Evolutionary conservation across 2,329 filamentous ascomycete genomes (phyloP).

Genomic region (Calonectria pteridis): DNA sequence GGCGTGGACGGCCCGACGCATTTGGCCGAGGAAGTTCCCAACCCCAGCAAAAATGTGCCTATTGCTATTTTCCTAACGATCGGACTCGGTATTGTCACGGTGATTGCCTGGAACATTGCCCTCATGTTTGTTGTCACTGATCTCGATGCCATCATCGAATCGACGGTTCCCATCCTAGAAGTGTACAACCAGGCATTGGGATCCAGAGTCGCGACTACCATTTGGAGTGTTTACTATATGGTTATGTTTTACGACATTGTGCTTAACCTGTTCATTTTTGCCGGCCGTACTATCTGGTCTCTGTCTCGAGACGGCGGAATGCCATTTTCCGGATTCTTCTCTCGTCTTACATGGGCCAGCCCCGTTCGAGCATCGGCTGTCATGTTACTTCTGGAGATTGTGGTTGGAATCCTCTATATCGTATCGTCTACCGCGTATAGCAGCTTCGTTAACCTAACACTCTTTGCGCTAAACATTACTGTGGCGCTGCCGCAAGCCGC

Average conservation of each 20-base stretch:
- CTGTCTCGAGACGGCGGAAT: slow-evolving; percentile 42
- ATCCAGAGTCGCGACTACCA: slow-evolving; percentile 40
- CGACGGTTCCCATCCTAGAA: slow-evolving; percentile 40
- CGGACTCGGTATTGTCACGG: slow-evolving; percentile 36
- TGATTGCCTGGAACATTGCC: slow-evolving; percentile 41
- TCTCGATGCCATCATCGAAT: slow-evolving; percentile 38
- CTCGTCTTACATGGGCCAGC: slow-evolving; percentile 38
- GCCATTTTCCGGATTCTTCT: slow-evolving; percentile 37
- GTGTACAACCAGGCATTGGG: slow-evolving; percentile 42
- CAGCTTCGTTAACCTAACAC: slow-evolving; percentile 41
- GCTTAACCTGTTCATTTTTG: slow-evolving; percentile 42
- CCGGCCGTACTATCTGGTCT: slow-evolving; percentile 42
- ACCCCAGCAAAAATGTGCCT: slow-evolving; percentile 42
- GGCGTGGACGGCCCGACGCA: slow-evolving; percentile 41
- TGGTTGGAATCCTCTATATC: slow-evolving; percentile 41
- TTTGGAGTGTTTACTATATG: slow-evolving; percentile 43
- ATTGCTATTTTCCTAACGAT: slow-evolving; percentile 42
- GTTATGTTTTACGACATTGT: slow-evolving; percentile 45
- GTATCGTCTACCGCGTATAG: slow-evolving; percentile 40
- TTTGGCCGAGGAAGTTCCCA: slow-evolving; percentile 40
- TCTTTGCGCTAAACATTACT: slow-evolving; percentile 43
- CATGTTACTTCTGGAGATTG: slow-evolving; percentile 44
- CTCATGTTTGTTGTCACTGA: slow-evolving; percentile 43
- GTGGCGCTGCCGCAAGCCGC: slow-evolving; percentile 40
- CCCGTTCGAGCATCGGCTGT: slow-evolving; percentile 41